phyloP scores from a whole-genome alignment of 306 rosid genomes.

The Fragaria iinumae region DNA sequence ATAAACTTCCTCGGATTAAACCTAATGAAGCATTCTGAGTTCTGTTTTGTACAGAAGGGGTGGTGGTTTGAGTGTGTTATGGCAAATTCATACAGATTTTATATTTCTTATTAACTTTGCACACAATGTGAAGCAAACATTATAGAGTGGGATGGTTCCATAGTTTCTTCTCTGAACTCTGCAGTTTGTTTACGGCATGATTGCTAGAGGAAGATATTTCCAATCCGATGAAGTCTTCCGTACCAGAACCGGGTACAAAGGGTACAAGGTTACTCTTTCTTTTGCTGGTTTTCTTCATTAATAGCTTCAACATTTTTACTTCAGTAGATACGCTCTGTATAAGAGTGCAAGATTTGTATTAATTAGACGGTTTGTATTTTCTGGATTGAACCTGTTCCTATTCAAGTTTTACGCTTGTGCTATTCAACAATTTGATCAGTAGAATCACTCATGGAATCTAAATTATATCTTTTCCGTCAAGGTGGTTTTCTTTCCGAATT shows the following conservation, averaged over 20 bases:
- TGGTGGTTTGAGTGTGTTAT: conserved; percentile 27
- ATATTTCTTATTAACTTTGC: neutral
- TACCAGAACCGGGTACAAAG: neutral
- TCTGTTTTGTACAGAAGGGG: conserved; percentile 28
- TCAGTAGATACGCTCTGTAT: neutral
- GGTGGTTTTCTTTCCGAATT: too few species aligned
- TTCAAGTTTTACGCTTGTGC: too few species aligned
- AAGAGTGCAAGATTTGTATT: neutral
- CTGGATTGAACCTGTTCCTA: too few species aligned
- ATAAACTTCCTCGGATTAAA: conserved; percentile 15
- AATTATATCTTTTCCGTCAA: too few species aligned
- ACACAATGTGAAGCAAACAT: neutral
- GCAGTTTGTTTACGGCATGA: neutral
- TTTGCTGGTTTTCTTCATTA: neutral
- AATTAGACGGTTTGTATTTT: too few species aligned
- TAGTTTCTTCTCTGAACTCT: neutral
- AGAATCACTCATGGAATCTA: too few species aligned
- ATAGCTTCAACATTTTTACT: neutral
- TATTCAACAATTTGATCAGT: too few species aligned
- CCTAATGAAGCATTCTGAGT: conserved; percentile 20
- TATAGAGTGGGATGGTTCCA: neutral
- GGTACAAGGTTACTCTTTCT: neutral
- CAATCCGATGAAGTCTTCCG: neutral
- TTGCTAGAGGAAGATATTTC: neutral
- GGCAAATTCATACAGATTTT: conserved; percentile 22